Conservation (phyloP, 75 land plant genomes). For the Picea sitchensis region DNA sequence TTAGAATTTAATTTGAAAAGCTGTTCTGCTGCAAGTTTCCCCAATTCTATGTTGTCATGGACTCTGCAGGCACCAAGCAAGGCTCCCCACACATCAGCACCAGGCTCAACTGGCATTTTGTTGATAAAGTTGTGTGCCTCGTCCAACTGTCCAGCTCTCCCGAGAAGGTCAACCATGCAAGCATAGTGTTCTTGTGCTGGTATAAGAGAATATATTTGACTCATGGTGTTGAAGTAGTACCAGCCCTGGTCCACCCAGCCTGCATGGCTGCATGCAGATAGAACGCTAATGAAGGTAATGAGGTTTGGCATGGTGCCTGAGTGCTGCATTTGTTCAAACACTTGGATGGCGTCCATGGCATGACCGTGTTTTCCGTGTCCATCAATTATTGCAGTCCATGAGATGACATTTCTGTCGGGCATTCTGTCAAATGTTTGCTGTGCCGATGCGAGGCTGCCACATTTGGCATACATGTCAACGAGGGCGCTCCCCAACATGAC, state of each 20-base stretch:
- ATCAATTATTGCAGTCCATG: slow-evolving; percentile 10
- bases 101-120: not conserved
- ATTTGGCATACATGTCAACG: slow-evolving; percentile 54
- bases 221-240: not conserved
- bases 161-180: not conserved
- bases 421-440: slow-evolving; percentile 7
- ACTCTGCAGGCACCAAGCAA: not conserved
- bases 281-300: not conserved
- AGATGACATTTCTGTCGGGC: slow-evolving; percentile 27
- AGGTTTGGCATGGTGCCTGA: not conserved
- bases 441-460: not conserved
- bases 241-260: not conserved
- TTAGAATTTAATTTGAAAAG: not conserved
- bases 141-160: not conserved
- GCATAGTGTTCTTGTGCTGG: not conserved
- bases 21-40: not conserved
- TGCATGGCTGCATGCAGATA: slow-evolving; percentile 16
- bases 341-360: not conserved
- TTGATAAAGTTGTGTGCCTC: not conserved
- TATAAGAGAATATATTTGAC: not conserved
- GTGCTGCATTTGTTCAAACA: slow-evolving; percentile 2
- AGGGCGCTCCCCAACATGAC: slow-evolving; percentile 30
- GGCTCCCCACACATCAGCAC: not conserved
- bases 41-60: not conserved
- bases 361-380: not conserved